Percentiles rank a stretch among this genome's conserved stretches.
phyloP scores from a whole-genome alignment of 1,284 basidiomycete genomes.

The Trichosporon ovoides region DNA sequence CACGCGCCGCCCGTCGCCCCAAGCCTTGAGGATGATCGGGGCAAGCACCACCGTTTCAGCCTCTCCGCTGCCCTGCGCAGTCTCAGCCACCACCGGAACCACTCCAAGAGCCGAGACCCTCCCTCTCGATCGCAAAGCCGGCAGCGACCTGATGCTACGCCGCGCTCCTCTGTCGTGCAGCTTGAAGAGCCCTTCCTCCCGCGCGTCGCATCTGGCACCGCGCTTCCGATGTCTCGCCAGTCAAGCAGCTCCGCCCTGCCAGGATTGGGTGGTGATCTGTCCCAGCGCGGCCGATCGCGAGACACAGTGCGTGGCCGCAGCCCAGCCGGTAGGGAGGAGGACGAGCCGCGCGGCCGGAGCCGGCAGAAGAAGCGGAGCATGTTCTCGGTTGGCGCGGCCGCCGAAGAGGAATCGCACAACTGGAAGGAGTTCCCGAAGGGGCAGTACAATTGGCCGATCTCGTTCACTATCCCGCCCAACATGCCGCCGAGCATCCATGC shows the following conservation, averaged over 20 bases:
- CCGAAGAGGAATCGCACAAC: conserved; percentile 52
- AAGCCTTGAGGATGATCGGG: conserved; percentile 22
- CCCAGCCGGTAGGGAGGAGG: conserved; percentile 24
- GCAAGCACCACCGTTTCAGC: conserved; percentile 36
- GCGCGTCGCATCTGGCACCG: not conserved
- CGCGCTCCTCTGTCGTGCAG: conserved; percentile 6
- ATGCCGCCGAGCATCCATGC: conserved; percentile 75
- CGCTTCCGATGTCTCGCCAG: conserved; percentile 12
- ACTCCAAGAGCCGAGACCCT: conserved; percentile 23
- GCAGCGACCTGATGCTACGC: conserved; percentile 15
- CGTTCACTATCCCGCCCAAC: conserved; percentile 74
- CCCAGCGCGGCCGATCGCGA: not conserved
- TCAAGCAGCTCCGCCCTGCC: not conserved
- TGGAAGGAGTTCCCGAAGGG: conserved; percentile 92
- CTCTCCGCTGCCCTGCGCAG: conserved; percentile 45
- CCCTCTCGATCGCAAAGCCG: conserved; percentile 23
- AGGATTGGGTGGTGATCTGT: not conserved
- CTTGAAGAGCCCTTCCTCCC: conserved; percentile 7
- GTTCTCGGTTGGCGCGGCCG: conserved; percentile 49
- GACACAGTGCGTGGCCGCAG: conserved; percentile 14
- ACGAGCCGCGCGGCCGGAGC: conserved; percentile 43
- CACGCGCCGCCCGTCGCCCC: not conserved
- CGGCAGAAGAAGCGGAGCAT: conserved; percentile 31
- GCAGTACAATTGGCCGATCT: conserved; percentile 89
- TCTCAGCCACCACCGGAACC: conserved; percentile 44